phyloP scores from a whole-genome alignment of 805 yeast genomes.

The Candida insectorum region DNA sequence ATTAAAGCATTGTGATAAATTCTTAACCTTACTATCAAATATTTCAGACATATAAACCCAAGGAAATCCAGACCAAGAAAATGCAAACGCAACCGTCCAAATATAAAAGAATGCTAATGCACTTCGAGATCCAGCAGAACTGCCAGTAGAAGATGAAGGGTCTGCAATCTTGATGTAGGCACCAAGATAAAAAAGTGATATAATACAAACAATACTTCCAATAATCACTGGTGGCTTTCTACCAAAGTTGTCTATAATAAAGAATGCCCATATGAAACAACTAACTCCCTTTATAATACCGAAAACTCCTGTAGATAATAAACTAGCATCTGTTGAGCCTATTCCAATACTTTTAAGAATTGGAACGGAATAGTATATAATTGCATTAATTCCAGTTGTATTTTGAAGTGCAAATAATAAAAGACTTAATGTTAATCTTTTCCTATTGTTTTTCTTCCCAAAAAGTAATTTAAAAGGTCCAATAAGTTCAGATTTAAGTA shows the following conservation, averaged over 20 bases:
- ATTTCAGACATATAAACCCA: constrained; percentile 47
- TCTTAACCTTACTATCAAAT: constrained; percentile 41
- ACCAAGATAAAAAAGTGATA: constrained; percentile 48
- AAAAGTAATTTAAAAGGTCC: constrained; percentile 37
- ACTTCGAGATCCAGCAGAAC: constrained; percentile 30
- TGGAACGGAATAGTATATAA: constrained; percentile 51
- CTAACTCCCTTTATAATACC: constrained; percentile 47
- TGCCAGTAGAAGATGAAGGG: constrained; percentile 15
- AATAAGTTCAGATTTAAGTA: constrained; percentile 33
- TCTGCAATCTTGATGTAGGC: constrained; percentile 41
- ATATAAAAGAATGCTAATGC: constrained; percentile 45
- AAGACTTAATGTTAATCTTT: constrained; percentile 34
- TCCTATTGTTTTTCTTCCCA: constrained; percentile 22
- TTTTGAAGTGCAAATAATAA: constrained; percentile 42
- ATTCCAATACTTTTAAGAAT: constrained; percentile 51
- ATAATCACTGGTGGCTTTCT: constrained; percentile 40
- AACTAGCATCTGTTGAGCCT: constrained; percentile 40
- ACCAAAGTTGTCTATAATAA: constrained; percentile 45
- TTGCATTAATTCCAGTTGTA: constrained; percentile 47
- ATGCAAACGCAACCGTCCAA: constrained; percentile 43
- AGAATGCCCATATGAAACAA: constrained; percentile 41
- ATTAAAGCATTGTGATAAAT: constrained; percentile 39
- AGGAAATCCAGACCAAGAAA: constrained; percentile 46
- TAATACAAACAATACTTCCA: constrained; percentile 36
- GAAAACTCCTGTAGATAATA: constrained; percentile 51